Evolutionary conservation across 2,329 filamentous ascomycete species (phyloP).

Genomic region (Aspergillus transmontanensis): DNA sequence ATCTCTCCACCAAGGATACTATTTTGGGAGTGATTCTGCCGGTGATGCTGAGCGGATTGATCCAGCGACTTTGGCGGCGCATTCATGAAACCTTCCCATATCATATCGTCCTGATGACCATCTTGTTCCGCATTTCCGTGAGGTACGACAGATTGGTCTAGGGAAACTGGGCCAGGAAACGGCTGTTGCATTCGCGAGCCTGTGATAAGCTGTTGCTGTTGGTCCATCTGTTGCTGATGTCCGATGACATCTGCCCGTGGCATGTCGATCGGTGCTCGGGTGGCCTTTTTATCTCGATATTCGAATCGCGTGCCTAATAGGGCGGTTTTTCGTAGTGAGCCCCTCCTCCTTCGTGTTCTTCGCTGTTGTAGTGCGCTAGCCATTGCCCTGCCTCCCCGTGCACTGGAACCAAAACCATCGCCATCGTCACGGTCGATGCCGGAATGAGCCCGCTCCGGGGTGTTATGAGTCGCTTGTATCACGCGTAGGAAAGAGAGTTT

Average conservation of each 20-base stretch:
- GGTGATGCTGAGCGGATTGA: slow-evolving; percentile 31
- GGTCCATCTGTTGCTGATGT: slow-evolving; percentile 8
- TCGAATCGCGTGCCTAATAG: slow-evolving; percentile 64
- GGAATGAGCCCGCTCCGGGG: slow-evolving; percentile 26
- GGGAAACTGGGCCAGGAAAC: slow-evolving; percentile 15
- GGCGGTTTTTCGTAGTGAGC: slow-evolving; percentile 84
- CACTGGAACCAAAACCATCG: slow-evolving; percentile 31
- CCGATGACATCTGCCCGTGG: slow-evolving; percentile 21
- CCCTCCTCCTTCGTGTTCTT: slow-evolving; percentile 71
- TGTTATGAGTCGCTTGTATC: slow-evolving; percentile 43
- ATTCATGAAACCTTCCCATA: slow-evolving; percentile 22
- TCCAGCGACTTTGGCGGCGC: slow-evolving; percentile 23
- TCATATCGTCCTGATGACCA: slow-evolving; percentile 6
- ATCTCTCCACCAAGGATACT: slow-evolving; percentile 65
- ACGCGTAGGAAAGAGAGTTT: slow-evolving; percentile 69
- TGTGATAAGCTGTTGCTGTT: slow-evolving; percentile 10
- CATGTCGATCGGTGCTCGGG: slow-evolving; percentile 16
- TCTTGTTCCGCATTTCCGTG: slow-evolving; percentile 21
- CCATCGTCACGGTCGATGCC: slow-evolving; percentile 29
- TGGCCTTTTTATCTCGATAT: slow-evolving; percentile 34
- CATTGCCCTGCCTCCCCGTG: slow-evolving; percentile 53
- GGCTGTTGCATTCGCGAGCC: slow-evolving; percentile 8
- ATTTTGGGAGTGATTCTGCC: slow-evolving; percentile 52
- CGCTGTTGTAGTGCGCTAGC: slow-evolving; percentile 52
- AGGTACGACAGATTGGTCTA: slow-evolving; percentile 15